These are phyloP conservation scores for Cladorrhinum sp. DNA, from an alignment of 2,329 filamentous ascomycete genomes.

Conservation along the genomic window DNA sequence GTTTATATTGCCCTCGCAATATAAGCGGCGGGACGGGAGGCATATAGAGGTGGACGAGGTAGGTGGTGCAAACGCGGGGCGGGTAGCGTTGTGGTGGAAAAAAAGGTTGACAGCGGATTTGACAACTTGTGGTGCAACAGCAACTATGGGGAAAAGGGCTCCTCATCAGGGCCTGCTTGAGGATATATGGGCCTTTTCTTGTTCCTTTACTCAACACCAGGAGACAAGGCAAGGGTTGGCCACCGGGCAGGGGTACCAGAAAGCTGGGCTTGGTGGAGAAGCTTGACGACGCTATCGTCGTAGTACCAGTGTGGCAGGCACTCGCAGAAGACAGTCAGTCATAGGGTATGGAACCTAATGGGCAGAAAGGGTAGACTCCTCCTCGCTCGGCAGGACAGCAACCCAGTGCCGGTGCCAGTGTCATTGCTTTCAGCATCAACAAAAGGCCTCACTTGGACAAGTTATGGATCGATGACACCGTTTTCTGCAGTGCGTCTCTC, in stretches of 20 bases:
- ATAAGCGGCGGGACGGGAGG: slow-evolving; percentile 38
- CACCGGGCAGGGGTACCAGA: slow-evolving; percentile 24
- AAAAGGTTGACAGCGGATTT: slow-evolving; percentile 17
- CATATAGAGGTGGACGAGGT: slow-evolving; percentile 20
- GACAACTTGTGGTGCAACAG: slow-evolving; percentile 8
- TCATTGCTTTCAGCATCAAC: slow-evolving; percentile 1
- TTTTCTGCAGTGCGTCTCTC: background rate
- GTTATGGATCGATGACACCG: background rate
- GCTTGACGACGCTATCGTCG: slow-evolving; percentile 21
- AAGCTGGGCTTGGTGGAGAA: slow-evolving; percentile 27
- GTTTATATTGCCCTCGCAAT: slow-evolving; percentile 43
- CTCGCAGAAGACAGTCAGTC: no score
- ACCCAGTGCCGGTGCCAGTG: background rate
- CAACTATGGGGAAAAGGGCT: slow-evolving; percentile 24
- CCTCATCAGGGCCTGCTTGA: slow-evolving; percentile 26
- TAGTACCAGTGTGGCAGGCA: slow-evolving; percentile 14
- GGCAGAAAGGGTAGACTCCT: slow-evolving; percentile 2
- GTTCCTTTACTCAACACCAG: slow-evolving; percentile 13
- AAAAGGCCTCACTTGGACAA: background rate
- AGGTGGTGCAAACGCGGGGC: slow-evolving; percentile 18
- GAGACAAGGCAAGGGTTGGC: slow-evolving; percentile 24
- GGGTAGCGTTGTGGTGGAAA: slow-evolving; percentile 20
- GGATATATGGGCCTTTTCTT: slow-evolving; percentile 29
- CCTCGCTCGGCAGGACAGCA: background rate
- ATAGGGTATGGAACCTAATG: no score